These are phyloP conservation scores for Gossypium mustelinum DNA, from an alignment of 345 rosid species.

Conservation along the genomic window DNA sequence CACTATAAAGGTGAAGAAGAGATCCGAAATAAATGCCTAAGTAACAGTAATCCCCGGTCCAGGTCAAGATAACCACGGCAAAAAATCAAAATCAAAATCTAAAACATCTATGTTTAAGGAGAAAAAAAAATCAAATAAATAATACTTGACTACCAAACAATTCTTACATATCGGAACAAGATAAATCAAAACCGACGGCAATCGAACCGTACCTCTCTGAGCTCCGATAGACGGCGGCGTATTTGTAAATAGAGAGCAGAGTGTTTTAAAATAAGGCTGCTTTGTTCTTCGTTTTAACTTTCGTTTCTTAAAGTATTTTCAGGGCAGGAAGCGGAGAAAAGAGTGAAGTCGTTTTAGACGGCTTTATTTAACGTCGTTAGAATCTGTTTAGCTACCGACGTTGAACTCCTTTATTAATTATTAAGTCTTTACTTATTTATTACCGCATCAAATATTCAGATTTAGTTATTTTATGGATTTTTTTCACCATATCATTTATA, in stretches of 20 bases:
- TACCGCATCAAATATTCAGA: no score
- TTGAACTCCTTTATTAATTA: not conserved
- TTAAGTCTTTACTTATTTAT: no score
- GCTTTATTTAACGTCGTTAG: slow-evolving; percentile 43
- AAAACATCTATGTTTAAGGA: not conserved
- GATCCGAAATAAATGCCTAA: slow-evolving; percentile 58
- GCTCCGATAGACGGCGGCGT: not conserved
- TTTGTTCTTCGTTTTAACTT: not conserved
- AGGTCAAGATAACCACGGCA: slow-evolving; percentile 21
- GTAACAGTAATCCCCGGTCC: slow-evolving; percentile 18
- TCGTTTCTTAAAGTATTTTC: slow-evolving; percentile 11
- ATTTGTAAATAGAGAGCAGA: not conserved
- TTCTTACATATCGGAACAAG: no score
- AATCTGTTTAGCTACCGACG: slow-evolving; percentile 4
- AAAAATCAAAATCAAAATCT: slow-evolving; percentile 14
- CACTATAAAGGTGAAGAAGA: slow-evolving; percentile 26
- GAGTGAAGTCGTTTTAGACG: slow-evolving; percentile 58
- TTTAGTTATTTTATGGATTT: no score
- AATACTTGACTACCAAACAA: no score
- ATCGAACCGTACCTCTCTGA: slow-evolving; percentile 19
- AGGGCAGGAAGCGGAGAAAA: slow-evolving; percentile 25
- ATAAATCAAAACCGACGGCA: slow-evolving; percentile 11
- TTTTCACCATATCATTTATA: no score
- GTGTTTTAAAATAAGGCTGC: not conserved
- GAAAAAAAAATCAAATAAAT: not conserved